A percentile compares a stretch with the other conserved stretches of the same genome.
phyloP scores from a whole-genome alignment of 805 yeast genomes.

The Metschnikowia chrysomelidarum region DNA sequence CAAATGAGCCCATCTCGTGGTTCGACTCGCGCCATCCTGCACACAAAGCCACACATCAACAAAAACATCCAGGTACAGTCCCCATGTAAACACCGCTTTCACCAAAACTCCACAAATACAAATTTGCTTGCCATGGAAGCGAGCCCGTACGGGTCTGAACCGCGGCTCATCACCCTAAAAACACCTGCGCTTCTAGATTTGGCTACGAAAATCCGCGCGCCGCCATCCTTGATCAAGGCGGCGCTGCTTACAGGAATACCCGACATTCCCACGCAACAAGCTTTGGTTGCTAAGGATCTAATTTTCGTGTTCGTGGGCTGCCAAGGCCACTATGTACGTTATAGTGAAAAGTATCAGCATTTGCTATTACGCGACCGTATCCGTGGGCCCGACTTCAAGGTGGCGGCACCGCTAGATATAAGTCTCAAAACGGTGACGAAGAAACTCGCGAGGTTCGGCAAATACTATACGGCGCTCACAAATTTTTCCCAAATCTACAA shows the following conservation, averaged over 20 bases:
- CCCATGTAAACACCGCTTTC: background rate
- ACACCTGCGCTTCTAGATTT: conserved; percentile 9
- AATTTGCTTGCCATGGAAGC: conserved; percentile 5
- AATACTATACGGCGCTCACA: conserved; percentile 54
- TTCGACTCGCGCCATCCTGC: too few species aligned
- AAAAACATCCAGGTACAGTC: conserved; percentile 2
- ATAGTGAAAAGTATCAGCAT: conserved; percentile 59
- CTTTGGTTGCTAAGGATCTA: conserved; percentile 67
- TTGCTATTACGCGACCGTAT: conserved; percentile 37
- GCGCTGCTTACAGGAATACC: conserved; percentile 27
- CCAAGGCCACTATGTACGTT: conserved; percentile 78
- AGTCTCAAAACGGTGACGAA: conserved; percentile 69
- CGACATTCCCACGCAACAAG: conserved; percentile 65
- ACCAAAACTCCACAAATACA: conserved; percentile 9
- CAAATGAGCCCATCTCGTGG: too few species aligned
- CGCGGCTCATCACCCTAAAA: conserved; percentile 7
- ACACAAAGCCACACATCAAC: conserved; percentile 3
- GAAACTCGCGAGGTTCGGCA: conserved; percentile 60
- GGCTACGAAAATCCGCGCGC: background rate
- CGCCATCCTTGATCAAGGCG: conserved; percentile 5
- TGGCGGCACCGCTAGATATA: conserved; percentile 70
- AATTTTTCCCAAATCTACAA: conserved; percentile 63
- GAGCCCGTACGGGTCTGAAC: conserved; percentile 8
- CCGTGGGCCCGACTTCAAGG: conserved; percentile 71
- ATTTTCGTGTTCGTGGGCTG: conserved; percentile 64